phyloP scores from a whole-genome alignment of 257 asterid species.

The Solanum virginianum region DNA sequence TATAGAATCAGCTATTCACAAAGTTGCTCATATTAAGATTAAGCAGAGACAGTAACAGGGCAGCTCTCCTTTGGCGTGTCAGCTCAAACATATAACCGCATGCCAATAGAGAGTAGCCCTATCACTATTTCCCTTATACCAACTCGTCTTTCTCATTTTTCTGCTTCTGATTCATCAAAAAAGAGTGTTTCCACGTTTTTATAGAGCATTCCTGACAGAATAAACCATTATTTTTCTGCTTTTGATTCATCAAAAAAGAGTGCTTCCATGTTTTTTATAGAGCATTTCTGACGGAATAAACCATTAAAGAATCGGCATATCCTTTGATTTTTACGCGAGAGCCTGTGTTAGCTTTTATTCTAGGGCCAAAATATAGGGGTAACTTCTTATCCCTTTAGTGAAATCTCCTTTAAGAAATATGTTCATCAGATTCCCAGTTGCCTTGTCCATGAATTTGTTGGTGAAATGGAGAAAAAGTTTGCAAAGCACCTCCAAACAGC shows the following conservation, averaged over 20 bases:
- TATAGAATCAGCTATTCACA: not conserved
- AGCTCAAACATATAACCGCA: not conserved
- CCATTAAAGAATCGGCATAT: slow-evolving; percentile 27
- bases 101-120: slow-evolving; percentile 48
- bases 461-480: not conserved
- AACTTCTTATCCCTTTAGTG: slow-evolving; percentile 1
- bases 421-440: not conserved
- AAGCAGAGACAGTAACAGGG: slow-evolving; percentile 40
- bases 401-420: not conserved
- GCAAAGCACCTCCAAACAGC: not conserved
- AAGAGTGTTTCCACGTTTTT: not conserved
- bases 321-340: slow-evolving; percentile 3
- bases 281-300: slow-evolving; percentile 8
- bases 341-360: not conserved
- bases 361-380: not conserved
- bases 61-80: slow-evolving; percentile 71
- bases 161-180: not conserved
- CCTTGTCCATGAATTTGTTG: not conserved
- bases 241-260: not conserved
- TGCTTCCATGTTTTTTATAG: too few relatives aligned
- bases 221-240: slow-evolving; percentile 5
- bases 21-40: not conserved
- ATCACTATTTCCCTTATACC: slow-evolving; percentile 26
- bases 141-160: not conserved
- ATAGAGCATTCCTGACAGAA: not conserved